Conservation (phyloP, 2,329 filamentous ascomycete genomes). For the Magnaporthiopsis rhizophila region DNA sequence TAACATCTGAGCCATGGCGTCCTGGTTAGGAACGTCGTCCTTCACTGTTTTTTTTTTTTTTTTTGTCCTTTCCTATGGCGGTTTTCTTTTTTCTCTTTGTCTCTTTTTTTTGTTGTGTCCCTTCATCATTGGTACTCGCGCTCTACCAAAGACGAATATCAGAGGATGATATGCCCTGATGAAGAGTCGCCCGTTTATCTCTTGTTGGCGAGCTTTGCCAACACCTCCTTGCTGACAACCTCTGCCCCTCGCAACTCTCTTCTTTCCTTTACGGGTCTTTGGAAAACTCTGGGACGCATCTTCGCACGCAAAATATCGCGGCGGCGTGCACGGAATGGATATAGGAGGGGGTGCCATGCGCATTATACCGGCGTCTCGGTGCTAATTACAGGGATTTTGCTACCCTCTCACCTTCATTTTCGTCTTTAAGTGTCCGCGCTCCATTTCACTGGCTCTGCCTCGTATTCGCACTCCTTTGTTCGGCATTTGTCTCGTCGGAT, state of each 20-base stretch:
- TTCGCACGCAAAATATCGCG: not conserved
- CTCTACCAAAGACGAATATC: not conserved
- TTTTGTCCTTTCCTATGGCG: not conserved
- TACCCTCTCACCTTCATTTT: not conserved
- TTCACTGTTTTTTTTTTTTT: not conserved
- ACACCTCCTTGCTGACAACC: not conserved
- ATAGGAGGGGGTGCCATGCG: not conserved
- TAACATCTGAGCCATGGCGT: too few relatives aligned
- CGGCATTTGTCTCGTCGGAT: too few relatives aligned
- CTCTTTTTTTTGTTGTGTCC: not conserved
- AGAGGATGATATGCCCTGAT: conserved; percentile 4
- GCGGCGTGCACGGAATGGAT: not conserved
- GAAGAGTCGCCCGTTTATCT: conserved; percentile 8
- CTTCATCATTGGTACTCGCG: conserved; percentile 2
- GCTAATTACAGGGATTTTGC: not conserved
- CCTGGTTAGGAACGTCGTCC: not conserved
- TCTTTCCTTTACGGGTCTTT: not conserved
- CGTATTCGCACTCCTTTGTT: too few relatives aligned
- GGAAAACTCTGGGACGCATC: not conserved
- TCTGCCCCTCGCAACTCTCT: not conserved
- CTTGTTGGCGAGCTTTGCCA: conserved; percentile 8
- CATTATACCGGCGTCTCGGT: not conserved
- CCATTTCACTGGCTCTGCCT: too few relatives aligned
- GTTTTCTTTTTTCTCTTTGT: not conserved
- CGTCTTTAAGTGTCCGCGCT: not conserved